Base-by-base conservation (phyloP, 2,329 filamentous ascomycete species). In the Metarhizium brunneum region DNA sequence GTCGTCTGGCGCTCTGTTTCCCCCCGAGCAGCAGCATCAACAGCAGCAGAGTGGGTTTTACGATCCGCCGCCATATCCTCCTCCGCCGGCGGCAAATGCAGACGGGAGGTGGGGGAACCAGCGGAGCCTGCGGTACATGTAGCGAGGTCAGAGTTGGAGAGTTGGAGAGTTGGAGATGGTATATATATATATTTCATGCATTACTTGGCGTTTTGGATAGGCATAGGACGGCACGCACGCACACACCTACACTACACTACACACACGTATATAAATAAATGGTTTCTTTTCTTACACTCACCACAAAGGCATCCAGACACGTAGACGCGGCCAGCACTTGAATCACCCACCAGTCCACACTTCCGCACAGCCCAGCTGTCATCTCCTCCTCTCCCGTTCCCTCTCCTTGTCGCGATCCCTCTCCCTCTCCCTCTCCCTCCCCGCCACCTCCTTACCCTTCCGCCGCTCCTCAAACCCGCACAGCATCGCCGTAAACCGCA, bases 401-500 rank as follows among this genome's bases (percentile, higher is more conserved):
- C n/a, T 45, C 16, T 45, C 42, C 42, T 14, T 45, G n/a, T 20
- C 42, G 16, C n/a, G 10, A 2, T 25, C 42, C 18, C 42, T 20
- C 18, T 6, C 16, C 40, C 40, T 14, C 40, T 13, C 40, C 40
- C 16, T 43, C 40, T 45, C 42, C 42, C 18, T 45, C 2, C n/a
- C 42, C 42, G n/a, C n/a, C 6, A 11, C 16, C 3, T 14, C 42
- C 43, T 25, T 35, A 45, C 29, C 40, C 43, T 30, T 18, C 47
- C 59, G 40, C 50, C 57, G 54, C 20, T 60, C 47, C 40, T 65
- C 73, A 59, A 77, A 74, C 42, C 80, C 81, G 64, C 79, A 82
- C 47, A 84, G 71, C 63, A 82, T 75, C 58, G 74, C 75, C 53
- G 73, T 81, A 64, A 82, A 84, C 58, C 77, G 74, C n/a, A 79